These are phyloP conservation scores for Phlebiopsis gigantea DNA, from an alignment of 768 basidiomycete genomes.

Conservation along the genomic window DNA sequence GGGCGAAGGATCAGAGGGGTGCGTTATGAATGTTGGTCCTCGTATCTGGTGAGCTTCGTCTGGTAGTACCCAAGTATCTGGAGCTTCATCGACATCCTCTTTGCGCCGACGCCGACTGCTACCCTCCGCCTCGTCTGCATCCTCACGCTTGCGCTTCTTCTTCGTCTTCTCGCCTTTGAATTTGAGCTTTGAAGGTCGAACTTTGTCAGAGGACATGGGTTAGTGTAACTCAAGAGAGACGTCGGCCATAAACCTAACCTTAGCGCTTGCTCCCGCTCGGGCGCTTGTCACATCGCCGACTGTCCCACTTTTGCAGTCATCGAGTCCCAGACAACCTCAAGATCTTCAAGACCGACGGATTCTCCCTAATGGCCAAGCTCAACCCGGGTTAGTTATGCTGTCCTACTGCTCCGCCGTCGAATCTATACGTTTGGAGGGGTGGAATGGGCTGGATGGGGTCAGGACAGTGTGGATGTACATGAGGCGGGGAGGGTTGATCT, in stretches of 20 bases:
- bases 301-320: constrained; percentile 1
- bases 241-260: constrained; percentile 2
- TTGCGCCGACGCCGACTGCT: constrained; percentile 41
- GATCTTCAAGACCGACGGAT: constrained; percentile 49
- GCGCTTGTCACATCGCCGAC: constrained; percentile 1
- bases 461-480: constrained; percentile 36
- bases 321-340: constrained; percentile 21
- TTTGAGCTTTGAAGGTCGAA: constrained; percentile 71
- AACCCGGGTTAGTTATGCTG: constrained; percentile 65
- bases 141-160: constrained; percentile 75
- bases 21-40: constrained; percentile 82
- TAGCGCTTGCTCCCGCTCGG: not conserved
- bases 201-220: constrained; percentile 37
- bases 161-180: constrained; percentile 86
- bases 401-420: constrained; percentile 17
- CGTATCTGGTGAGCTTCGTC: constrained; percentile 69
- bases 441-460: constrained; percentile 51
- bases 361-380: constrained; percentile 44
- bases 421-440: constrained; percentile 24
- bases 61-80: constrained; percentile 78
- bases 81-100: constrained; percentile 55
- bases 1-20: constrained; percentile 76
- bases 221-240: constrained; percentile 25
- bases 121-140: constrained; percentile 37
- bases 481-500: constrained; percentile 1